These are phyloP conservation scores for Dionaea muscipula DNA, from an alignment of 179 eudicot genomes.

Conservation along the genomic window DNA sequence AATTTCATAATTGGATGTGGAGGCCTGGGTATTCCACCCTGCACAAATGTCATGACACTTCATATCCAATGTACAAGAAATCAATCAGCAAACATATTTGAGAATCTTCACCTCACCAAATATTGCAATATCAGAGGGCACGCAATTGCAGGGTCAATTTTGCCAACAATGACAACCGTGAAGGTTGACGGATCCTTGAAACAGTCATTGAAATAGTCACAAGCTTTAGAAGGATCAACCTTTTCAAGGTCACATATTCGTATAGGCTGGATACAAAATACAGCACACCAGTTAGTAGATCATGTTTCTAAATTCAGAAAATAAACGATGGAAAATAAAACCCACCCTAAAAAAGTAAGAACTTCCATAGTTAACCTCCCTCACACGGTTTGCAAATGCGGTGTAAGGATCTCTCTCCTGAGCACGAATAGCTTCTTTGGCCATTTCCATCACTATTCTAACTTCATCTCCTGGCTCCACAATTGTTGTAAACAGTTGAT, in stretches of 20 bases:
- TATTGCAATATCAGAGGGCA: slow-evolving; percentile 66
- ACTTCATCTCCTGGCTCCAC: slow-evolving; percentile 70
- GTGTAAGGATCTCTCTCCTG: slow-evolving; percentile 92
- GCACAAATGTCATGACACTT: slow-evolving; percentile 14
- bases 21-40: slow-evolving; percentile 94
- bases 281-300: neutral
- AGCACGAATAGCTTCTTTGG: slow-evolving; percentile 78
- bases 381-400: slow-evolving; percentile 73
- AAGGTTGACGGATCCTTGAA: slow-evolving; percentile 90
- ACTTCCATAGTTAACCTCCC: slow-evolving; percentile 81
- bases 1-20: slow-evolving; percentile 45
- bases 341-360: slow-evolving; percentile 74
- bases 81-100: neutral
- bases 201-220: slow-evolving; percentile 67
- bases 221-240: slow-evolving; percentile 75
- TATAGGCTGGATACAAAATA: slow-evolving; percentile 48
- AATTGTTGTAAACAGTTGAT: slow-evolving; percentile 65
- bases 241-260: slow-evolving; percentile 47
- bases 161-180: slow-evolving; percentile 79
- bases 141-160: slow-evolving; percentile 65
- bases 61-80: neutral
- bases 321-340: neutral
- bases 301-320: neutral
- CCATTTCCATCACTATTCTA: slow-evolving; percentile 85
- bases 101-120: slow-evolving; percentile 37